Evolutionary conservation across 2,329 filamentous ascomycete genomes (phyloP), one percentile per base, ranked within the genome.

Genomic region (Fonsecaea multimorphosa): DNA sequence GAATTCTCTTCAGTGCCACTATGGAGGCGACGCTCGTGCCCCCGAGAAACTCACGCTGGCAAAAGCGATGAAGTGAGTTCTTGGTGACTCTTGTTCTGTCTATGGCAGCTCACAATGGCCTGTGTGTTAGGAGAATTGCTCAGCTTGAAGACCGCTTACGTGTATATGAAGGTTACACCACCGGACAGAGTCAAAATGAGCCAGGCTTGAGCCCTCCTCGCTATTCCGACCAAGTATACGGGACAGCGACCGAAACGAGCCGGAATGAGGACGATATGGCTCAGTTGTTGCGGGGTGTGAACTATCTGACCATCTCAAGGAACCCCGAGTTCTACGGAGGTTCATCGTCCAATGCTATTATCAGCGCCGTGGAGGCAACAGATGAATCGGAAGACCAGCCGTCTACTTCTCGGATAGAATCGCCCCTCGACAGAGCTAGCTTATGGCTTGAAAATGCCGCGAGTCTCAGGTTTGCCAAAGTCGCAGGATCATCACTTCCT

Each of bases 11-110:
- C 49, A n/a, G 38, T 66, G 63, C 22, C 49, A 56, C 19, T 66
- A 66, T 53, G 63, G 40, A 31, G 63, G 63, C 12, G 58, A 62
- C 56, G 34, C 27, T 57, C 57, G 53, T 19, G 51, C 58, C 5
- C 58, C 63, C 2, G 58, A 58, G 46, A 55, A 57, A 19, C 52
- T 66, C 29, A 66, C 63, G 14, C 54, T 66, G 51, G 63, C 63
- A 36, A 55, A 49, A 29, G 63, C 63, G 22, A 40, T 66, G 11
- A 62, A 58, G 63, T 66, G 51, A 52, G 58, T 34, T 24, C 7
- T 29, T 24, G 14, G 7, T 11, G 29, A 1, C 24, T 31, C 27
- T 51, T 27, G 24, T 6, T 38, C 9, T 53, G n/a, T 22, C 29
- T n/a, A 38, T 24, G 22, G 27, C 29, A 31, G 9, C 31, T 36